phyloP scores from a whole-genome alignment of 2,329 filamentous ascomycete genomes.

The Exophiala dermatitidis region DNA sequence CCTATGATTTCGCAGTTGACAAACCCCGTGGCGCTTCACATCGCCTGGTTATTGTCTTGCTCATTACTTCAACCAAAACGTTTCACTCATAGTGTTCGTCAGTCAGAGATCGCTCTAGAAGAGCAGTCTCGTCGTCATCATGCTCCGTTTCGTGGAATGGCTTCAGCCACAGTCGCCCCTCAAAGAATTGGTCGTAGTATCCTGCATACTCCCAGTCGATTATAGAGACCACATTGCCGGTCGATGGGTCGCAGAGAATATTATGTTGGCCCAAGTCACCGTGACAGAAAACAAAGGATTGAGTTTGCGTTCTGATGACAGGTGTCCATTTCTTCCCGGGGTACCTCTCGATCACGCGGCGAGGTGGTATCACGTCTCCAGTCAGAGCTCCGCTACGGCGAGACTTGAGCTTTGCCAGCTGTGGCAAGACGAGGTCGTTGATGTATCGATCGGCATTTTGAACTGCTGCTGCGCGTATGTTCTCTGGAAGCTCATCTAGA shows the following conservation, averaged over 20 bases:
- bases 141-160: not conserved
- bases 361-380: not conserved
- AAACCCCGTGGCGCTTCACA: too few relatives aligned
- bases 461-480: not conserved
- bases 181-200: constrained; percentile 33
- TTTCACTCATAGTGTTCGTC: too few relatives aligned
- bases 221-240: constrained; percentile 33
- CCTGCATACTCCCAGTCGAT: constrained; percentile 39
- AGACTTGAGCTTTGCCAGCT: not conserved
- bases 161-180: constrained; percentile 6
- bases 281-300: constrained; percentile 14
- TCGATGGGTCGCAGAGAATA: constrained; percentile 29
- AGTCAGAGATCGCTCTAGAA: not conserved
- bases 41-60: too few relatives aligned
- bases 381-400: not conserved
- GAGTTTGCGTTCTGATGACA: not conserved
- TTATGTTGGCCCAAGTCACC: constrained; percentile 29
- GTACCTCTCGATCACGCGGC: not conserved
- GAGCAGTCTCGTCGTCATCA: not conserved
- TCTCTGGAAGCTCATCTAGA: not conserved
- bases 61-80: too few relatives aligned
- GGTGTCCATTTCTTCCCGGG: not conserved
- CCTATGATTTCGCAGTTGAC: too few relatives aligned
- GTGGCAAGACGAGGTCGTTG: not conserved
- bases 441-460: not conserved